A percentile compares a stretch with the other conserved stretches of the same genome.
phyloP scores from a whole-genome alignment of 2,329 filamentous ascomycete genomes.

The Helotiales sp. region DNA sequence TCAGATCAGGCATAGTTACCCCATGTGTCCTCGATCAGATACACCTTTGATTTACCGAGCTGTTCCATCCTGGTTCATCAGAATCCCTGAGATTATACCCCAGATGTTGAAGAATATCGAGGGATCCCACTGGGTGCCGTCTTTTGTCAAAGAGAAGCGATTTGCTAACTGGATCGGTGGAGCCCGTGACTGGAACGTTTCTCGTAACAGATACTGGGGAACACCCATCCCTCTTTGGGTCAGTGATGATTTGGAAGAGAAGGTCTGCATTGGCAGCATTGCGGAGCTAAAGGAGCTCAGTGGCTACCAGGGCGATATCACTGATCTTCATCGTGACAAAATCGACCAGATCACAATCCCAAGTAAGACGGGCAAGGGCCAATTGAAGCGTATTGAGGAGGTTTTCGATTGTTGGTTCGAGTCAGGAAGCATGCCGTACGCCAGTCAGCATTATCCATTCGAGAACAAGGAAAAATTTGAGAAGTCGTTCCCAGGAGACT shows the following conservation, averaged over 20 bases:
- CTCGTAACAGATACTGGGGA: constrained; percentile 93
- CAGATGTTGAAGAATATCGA: constrained; percentile 92
- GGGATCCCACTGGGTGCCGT: constrained; percentile 88
- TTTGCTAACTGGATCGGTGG: constrained; percentile 92
- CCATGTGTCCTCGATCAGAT: constrained; percentile 93
- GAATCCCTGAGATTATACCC: constrained; percentile 81
- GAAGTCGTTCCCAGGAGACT: constrained; percentile 85
- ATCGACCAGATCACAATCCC: constrained; percentile 95
- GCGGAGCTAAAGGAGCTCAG: constrained; percentile 84
- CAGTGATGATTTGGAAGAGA: constrained; percentile 85
- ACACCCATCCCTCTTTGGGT: constrained; percentile 92
- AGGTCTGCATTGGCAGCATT: constrained; percentile 84
- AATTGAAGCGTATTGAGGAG: constrained; percentile 80
- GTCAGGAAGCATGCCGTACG: constrained; percentile 94
- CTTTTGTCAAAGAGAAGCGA: constrained; percentile 86
- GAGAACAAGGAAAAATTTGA: constrained; percentile 84
- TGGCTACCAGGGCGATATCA: constrained; percentile 82
- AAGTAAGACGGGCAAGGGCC: constrained; percentile 83
- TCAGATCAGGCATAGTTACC: constrained; percentile 89
- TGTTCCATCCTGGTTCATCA: constrained; percentile 94
- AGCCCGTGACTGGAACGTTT: constrained; percentile 94
- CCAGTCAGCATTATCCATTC: constrained; percentile 89
- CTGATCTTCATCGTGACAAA: constrained; percentile 89
- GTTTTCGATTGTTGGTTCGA: constrained; percentile 99
- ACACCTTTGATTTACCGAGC: constrained; percentile 92